Base-by-base conservation (phyloP, 2,329 filamentous ascomycete genomes). In the Hysterium pulicare region DNA sequence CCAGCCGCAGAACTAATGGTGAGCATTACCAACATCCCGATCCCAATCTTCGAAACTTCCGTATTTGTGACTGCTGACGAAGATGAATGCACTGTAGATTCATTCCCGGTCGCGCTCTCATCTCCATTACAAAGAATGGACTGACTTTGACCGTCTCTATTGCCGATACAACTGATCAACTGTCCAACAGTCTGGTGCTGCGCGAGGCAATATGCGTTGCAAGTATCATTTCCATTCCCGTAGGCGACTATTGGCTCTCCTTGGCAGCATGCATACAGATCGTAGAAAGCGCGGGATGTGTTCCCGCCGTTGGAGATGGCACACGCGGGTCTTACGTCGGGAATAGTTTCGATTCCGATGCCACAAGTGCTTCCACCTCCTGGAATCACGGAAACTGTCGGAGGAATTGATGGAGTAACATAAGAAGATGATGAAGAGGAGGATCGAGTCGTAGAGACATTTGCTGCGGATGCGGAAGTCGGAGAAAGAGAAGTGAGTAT, bases 251-350 rank as follows among this genome's bases (percentile, higher is more conserved):
- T 28, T 7, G 19, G 15, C 26, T 44, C 24, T 7, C 41, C 36
- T 7, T 28, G 19, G 33, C 34, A 44, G 30, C 41, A 44, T 10
- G 26, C 4, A 22, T 33, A 19, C 28, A 44, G 28, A 9, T 24
- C n/a, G 36, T 39, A 32, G 15, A 39, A 44, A 20, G 36, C 36
- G 20, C 16, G 2, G 20, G 41, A 16, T 24, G 17, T 17, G 41
- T 44, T 44, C 2, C 6, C 15, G 11, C 5, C 15, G 21, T 43
- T 43, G 3, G 5, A 8, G 30, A 44, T 33, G 4, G 36, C 34
- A 30, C 41, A 44, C 7, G 41, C 34, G 13, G 36, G 41, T 9
- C 20, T n/a, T 7, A 3, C 2, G 5, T 19, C 24, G 4, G 37
- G 37, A 15, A 39, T 30, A 13, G 22, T 11, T 11, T 4, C 3